These are phyloP conservation scores for Ustilago bromivora DNA, from an alignment of 1,284 basidiomycete species.

Conservation along the genomic window DNA sequence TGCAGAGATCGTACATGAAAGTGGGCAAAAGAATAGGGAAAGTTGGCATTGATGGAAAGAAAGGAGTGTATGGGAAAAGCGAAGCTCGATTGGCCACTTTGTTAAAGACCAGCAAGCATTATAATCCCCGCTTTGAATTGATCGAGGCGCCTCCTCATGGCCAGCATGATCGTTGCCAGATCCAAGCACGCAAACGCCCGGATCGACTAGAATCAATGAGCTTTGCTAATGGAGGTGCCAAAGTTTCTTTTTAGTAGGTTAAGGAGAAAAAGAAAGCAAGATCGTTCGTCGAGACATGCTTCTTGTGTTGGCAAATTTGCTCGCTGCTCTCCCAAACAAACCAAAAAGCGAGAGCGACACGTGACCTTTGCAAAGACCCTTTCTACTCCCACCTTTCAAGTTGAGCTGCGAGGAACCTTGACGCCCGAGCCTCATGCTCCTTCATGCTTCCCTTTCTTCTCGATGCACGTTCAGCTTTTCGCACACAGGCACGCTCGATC, in stretches of 20 bases:
- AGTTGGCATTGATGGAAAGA: not conserved
- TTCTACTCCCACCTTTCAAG: not conserved
- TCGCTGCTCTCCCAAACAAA: not conserved
- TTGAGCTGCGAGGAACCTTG: not conserved
- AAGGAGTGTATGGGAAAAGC: conserved; percentile 48
- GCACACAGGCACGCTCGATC: not conserved
- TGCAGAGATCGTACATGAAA: not conserved
- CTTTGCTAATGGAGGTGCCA: conserved; percentile 53
- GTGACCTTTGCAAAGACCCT: conserved; percentile 11
- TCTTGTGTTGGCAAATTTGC: conserved; percentile 10
- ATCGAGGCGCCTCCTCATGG: conserved; percentile 50
- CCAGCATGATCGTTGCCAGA: conserved; percentile 38
- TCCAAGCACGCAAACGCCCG: conserved; percentile 50
- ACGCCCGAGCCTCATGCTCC: conserved; percentile 10
- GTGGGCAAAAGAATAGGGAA: not conserved
- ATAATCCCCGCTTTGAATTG: conserved; percentile 41
- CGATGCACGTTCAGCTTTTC: not conserved
- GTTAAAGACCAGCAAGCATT: conserved; percentile 48
- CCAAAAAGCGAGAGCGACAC: conserved; percentile 11
- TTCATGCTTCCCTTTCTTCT: not conserved
- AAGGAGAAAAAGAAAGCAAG: conserved; percentile 35
- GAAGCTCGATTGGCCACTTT: conserved; percentile 48
- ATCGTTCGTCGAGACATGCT: not conserved
- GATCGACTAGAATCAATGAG: conserved; percentile 40
- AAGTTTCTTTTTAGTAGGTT: conserved; percentile 58